A percentile compares a stretch with the other conserved stretches of the same genome.
Evolutionary conservation across 78 protist species (phyloP).

Genomic region (Dictyostelium purpureum): DNA sequence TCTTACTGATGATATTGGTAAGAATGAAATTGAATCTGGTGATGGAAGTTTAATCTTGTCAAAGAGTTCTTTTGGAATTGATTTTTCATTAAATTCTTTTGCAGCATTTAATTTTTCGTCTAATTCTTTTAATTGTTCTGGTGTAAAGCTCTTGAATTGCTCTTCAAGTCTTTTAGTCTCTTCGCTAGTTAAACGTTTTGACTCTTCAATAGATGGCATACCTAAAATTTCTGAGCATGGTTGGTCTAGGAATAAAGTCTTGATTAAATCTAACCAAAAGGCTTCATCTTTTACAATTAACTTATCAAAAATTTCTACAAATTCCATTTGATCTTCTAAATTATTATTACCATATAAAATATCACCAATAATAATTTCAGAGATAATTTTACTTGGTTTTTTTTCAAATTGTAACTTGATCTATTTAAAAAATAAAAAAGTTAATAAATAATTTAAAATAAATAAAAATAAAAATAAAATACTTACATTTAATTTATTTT

Average conservation of each 20-base stretch:
- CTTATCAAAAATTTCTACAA: constrained; percentile 4
- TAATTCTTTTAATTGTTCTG: constrained; percentile 6
- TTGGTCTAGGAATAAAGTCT: not conserved
- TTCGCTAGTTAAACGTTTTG: not conserved
- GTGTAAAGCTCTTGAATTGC: not conserved
- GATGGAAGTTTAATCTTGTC: constrained; percentile 14
- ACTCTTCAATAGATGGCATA: constrained; percentile 29
- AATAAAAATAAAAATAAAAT: not conserved
- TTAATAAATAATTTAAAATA: not conserved
- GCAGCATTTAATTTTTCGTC: not conserved
- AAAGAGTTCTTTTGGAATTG: not conserved
- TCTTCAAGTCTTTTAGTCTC: constrained; percentile 19
- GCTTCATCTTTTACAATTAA: not conserved
- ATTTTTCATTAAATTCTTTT: not conserved
- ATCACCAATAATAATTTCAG: not conserved
- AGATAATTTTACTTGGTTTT: not conserved
- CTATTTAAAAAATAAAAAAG: not conserved
- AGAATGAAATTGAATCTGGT: constrained; percentile 17
- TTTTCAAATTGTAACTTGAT: not conserved
- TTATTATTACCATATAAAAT: not conserved
- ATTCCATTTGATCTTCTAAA: not conserved
- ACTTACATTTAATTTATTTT: not conserved
- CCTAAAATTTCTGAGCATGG: constrained; percentile 5
- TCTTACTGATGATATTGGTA: not conserved
- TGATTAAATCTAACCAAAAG: constrained; percentile 17